Evolutionary conservation across 768 basidiomycete genomes (phyloP).

Genomic region (Calocybe cyanea): DNA sequence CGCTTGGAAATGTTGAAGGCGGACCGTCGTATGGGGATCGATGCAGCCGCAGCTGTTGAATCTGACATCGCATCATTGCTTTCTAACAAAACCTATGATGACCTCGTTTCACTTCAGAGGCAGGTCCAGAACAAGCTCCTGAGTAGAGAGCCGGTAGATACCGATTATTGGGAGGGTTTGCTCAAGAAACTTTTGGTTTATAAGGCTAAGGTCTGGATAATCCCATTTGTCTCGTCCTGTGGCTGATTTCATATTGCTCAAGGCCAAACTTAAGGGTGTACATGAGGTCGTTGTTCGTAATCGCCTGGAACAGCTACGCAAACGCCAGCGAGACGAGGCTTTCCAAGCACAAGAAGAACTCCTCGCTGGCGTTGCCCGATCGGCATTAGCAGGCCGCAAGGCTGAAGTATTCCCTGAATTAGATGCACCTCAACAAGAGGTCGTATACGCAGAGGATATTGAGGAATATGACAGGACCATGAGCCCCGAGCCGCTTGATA

Average conservation of each 20-base stretch:
- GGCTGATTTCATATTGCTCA: conserved; percentile 7
- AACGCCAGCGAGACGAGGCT: conserved; percentile 94
- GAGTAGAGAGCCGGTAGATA: conserved; percentile 93
- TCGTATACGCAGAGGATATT: conserved; percentile 51
- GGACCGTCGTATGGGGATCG: conserved; percentile 59
- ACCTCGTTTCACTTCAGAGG: conserved; percentile 77
- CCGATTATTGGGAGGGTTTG: conserved; percentile 95
- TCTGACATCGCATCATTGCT: conserved; percentile 78
- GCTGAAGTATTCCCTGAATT: conserved; percentile 32
- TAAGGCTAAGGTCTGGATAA: conserved; percentile 82
- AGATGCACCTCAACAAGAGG: conserved; percentile 29
- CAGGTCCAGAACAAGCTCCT: conserved; percentile 85
- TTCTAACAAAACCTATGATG: conserved; percentile 81
- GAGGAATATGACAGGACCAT: conserved; percentile 83
- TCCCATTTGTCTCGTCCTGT: background rate
- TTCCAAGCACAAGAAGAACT: conserved; percentile 90
- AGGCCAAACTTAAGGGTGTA: conserved; percentile 89
- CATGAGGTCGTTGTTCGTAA: conserved; percentile 98
- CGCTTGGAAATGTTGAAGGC: conserved; percentile 72
- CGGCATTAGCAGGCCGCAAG: conserved; percentile 38
- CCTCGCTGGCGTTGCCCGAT: conserved; percentile 69
- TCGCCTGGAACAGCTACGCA: conserved; percentile 91
- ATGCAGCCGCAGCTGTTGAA: conserved; percentile 78
- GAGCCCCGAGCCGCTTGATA: conserved; percentile 78
- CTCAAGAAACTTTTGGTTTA: conserved; percentile 91